Conservation (phyloP, 2,329 filamentous ascomycete genomes). For the Pseudohalonectria lignicola region DNA sequence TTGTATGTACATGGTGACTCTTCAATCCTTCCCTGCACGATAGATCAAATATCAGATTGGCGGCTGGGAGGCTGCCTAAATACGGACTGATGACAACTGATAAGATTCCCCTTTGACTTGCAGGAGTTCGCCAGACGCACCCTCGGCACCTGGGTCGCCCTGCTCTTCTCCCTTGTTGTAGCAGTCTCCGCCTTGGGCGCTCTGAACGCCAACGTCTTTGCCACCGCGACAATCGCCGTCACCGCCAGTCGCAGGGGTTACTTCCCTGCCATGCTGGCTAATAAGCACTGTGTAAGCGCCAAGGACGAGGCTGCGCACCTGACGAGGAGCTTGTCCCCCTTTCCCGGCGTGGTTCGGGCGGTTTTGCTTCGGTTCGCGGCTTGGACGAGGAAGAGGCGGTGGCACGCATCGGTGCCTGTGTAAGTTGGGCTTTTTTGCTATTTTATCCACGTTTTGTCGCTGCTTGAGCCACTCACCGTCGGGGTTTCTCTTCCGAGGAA, state of each 20-base stretch:
- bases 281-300: conserved; percentile 14
- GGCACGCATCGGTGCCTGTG: conserved; percentile 11
- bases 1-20: too few species aligned
- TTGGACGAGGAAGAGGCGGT: conserved; percentile 12
- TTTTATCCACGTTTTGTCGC: too few species aligned
- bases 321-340: conserved; percentile 7
- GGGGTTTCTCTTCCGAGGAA: too few species aligned
- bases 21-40: too few species aligned
- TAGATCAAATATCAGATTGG: too few species aligned
- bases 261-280: conserved; percentile 14
- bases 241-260: conserved; percentile 20
- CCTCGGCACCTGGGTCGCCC: conserved; percentile 23
- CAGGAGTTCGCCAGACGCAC: conserved; percentile 17
- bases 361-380: conserved; percentile 11
- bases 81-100: too few species aligned
- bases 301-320: conserved; percentile 16
- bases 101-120: too few species aligned
- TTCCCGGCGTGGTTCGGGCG: conserved; percentile 9
- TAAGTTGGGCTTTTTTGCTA: conserved; percentile 3
- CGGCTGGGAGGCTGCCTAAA: too few species aligned
- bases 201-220: conserved; percentile 31
- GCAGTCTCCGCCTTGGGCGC: conserved; percentile 27
- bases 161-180: conserved; percentile 26
- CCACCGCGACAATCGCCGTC: conserved; percentile 27
- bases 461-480: too few species aligned